Percentiles rank a stretch among this genome's conserved stretches.
Evolutionary conservation across 768 basidiomycete genomes (phyloP).

Genomic region (Suillus clintonianus): DNA sequence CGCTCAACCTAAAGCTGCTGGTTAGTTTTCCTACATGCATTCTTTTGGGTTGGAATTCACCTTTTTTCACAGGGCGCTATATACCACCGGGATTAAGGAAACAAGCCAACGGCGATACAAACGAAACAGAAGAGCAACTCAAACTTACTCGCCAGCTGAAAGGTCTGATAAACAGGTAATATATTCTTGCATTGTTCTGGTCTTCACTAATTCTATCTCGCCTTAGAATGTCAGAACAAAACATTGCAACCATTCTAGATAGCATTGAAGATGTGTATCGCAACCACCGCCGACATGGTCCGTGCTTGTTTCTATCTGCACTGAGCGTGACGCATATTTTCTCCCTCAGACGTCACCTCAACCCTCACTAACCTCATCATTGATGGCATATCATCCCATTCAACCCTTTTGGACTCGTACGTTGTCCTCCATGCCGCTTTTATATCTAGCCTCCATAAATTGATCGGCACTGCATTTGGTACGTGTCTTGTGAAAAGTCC

Average conservation of each 20-base stretch:
- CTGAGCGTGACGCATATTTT: conserved; percentile 9
- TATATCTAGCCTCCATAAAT: conserved; percentile 76
- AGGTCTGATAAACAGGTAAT: conserved; percentile 84
- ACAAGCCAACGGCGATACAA: conserved; percentile 38
- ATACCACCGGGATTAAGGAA: conserved; percentile 81
- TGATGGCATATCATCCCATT: conserved; percentile 76
- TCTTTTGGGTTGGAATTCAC: not conserved
- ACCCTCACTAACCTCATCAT: conserved; percentile 76
- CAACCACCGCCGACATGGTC: conserved; percentile 77
- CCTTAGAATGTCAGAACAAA: conserved; percentile 85
- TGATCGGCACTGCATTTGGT: conserved; percentile 90
- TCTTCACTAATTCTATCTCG: not conserved
- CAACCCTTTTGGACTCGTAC: conserved; percentile 83
- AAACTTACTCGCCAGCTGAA: conserved; percentile 79
- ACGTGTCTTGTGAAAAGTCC: conserved; percentile 21
- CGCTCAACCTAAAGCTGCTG: not conserved
- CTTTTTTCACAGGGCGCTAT: conserved; percentile 49
- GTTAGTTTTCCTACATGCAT: not conserved
- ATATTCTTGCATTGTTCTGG: not conserved
- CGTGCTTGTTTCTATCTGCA: conserved; percentile 13
- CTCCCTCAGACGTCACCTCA: conserved; percentile 71
- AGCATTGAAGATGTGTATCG: conserved; percentile 78
- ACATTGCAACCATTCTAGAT: conserved; percentile 73
- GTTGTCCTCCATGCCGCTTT: conserved; percentile 88
- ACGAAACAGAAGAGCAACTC: conserved; percentile 37